A percentile compares a stretch with the other conserved stretches of the same genome.
phyloP scores from a whole-genome alignment of 257 asterid genomes.

The Capsicum rhomboideum region DNA sequence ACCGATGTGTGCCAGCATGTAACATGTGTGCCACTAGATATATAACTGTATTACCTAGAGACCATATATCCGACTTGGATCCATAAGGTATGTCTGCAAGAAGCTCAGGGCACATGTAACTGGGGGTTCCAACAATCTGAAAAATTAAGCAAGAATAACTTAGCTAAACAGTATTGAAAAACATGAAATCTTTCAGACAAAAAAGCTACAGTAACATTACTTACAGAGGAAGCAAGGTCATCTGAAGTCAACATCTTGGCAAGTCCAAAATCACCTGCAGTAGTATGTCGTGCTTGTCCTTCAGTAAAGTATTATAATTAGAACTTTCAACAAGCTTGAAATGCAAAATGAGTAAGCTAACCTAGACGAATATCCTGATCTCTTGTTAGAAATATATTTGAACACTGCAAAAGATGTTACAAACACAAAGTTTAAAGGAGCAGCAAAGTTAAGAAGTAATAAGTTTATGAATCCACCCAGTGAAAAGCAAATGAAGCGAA shows the following conservation, averaged over 20 bases:
- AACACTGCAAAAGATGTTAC: conserved; percentile 55
- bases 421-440: background rate
- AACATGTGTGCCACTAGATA: background rate
- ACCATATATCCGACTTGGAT: conserved; percentile 91
- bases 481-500: conserved; percentile 18
- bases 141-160: conserved; percentile 6
- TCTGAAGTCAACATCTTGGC: conserved; percentile 83
- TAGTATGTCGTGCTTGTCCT: background rate
- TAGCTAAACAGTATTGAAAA: conserved; percentile 3
- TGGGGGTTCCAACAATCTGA: conserved; percentile 95
- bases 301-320: background rate
- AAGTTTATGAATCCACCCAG: background rate
- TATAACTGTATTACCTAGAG: conserved; percentile 53
- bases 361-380: conserved; percentile 89
- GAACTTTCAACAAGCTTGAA: background rate
- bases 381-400: conserved; percentile 81
- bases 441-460: background rate
- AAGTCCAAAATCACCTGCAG: conserved; percentile 91
- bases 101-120: conserved; percentile 97
- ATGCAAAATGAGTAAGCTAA: conserved; percentile 19
- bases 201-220: conserved; percentile 14
- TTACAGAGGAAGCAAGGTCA: conserved; percentile 90
- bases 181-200: background rate
- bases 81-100: conserved; percentile 96
- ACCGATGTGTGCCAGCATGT: background rate